A percentile compares a stretch with the other conserved stretches of the same genome.
These are phyloP conservation scores for Neurospora discreta DNA, from an alignment of 495 filamentous ascomycete species.

Conservation along the genomic window DNA sequence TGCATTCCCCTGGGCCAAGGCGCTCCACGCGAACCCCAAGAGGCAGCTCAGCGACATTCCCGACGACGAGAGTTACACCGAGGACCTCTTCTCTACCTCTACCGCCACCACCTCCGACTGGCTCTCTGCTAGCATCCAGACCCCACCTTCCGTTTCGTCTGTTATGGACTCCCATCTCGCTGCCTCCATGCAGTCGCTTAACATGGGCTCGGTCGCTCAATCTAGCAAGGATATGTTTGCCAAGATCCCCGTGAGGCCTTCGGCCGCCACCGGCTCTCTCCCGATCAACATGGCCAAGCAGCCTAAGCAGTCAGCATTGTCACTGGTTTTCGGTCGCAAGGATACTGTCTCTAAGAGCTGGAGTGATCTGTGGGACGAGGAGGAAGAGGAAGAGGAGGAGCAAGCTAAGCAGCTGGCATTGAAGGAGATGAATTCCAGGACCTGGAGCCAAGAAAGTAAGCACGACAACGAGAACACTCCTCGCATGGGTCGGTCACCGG, in stretches of 20 bases:
- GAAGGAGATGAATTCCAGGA: conserved; percentile 66
- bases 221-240: conserved; percentile 18
- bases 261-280: conserved; percentile 59
- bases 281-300: conserved; percentile 57
- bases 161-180: conserved; percentile 65
- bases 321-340: conserved; percentile 66
- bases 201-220: conserved; percentile 29
- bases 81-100: conserved; percentile 80
- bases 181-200: conserved; percentile 52
- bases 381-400: conserved; percentile 51
- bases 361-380: conserved; percentile 94
- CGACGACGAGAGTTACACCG: conserved; percentile 63
- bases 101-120: conserved; percentile 56
- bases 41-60: conserved; percentile 83
- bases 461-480: conserved; percentile 32
- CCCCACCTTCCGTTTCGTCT: conserved; percentile 62
- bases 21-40: conserved; percentile 65
- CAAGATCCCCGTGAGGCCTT: conserved; percentile 19
- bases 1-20: conserved; percentile 92
- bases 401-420: conserved; percentile 47
- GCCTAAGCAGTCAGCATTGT: conserved; percentile 54
- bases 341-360: conserved; percentile 85
- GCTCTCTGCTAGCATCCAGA: conserved; percentile 55
- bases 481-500: conserved; percentile 40
- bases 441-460: conserved; percentile 70